Evolutionary conservation across 1,284 basidiomycete genomes (phyloP), one percentile per base, ranked within the genome.

Genomic region (Coniferiporia weirii): DNA sequence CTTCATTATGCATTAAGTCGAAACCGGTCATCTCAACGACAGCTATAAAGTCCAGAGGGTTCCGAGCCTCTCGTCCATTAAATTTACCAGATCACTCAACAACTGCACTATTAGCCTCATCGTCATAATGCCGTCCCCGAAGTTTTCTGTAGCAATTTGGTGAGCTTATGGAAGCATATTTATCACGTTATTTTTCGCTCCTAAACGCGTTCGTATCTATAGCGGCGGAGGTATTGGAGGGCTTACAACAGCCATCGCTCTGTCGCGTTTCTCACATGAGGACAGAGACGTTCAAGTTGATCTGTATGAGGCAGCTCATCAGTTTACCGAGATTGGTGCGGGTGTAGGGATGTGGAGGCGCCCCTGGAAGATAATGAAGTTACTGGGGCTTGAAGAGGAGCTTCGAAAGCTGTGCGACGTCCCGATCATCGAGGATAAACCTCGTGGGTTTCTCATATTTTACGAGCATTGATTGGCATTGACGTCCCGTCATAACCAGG

Each of bases 181-280:
- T 10, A n/a, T 22, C 36, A 15, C 35, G 7, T 19, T n/a, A 6
- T 32, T 22, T 19, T 15, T 35, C n/a, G 17, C 44, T 12, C 52
- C 46, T 9, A 48, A 15, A 17, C 35, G 7, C 34, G 17, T 19
- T 38, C 19, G 6, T 10, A 27, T 27, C 27, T 38, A 20, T 53
- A 77, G 75, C 56, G 76, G 76, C 4, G 75, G 70, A 10, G 75
- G 76, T 0, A 70, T 76, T 10, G 72, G 66, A 2, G 75, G 76
- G 1, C 66, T 76, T 2, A 65, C 66, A 4, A 67, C 71, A 54
- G 70, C 73, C 22, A 64, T 76, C 4, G 71, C 74, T 1, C 63
- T 79, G 15, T 66, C 71, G 5, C 70, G 70, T 58, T 69, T 71
- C 46, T 66, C 72, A 2, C 15, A 20, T 20, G 55, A 38, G 27